These are phyloP conservation scores for Massarina eburnea DNA, from an alignment of 2,329 filamentous ascomycete species.

Conservation along the genomic window DNA sequence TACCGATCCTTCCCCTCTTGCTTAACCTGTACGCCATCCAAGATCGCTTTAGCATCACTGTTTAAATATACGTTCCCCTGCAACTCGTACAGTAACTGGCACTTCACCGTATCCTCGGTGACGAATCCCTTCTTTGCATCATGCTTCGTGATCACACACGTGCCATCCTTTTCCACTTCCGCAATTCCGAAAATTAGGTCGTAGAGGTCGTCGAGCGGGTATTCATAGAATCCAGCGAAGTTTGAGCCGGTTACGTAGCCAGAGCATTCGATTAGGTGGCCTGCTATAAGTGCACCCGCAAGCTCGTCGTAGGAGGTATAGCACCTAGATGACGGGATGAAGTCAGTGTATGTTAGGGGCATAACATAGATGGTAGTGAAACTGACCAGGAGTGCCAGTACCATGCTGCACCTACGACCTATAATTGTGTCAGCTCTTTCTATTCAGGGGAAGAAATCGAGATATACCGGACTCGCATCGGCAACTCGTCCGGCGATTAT, in stretches of 20 bases:
- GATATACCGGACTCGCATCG: slow-evolving; percentile 36
- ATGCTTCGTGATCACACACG: slow-evolving; percentile 54
- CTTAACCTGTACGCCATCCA: slow-evolving; percentile 39
- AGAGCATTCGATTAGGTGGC: slow-evolving; percentile 49
- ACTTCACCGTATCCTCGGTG: slow-evolving; percentile 37
- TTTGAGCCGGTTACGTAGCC: slow-evolving; percentile 58
- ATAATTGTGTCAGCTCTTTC: background rate
- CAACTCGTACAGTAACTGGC: slow-evolving; percentile 51
- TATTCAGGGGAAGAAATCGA: background rate
- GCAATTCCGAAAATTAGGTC: slow-evolving; percentile 54
- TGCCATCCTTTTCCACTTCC: slow-evolving; percentile 51
- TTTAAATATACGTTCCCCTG: slow-evolving; percentile 51
- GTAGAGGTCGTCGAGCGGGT: slow-evolving; percentile 45
- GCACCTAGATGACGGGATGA: too few relatives aligned
- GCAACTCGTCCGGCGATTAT: slow-evolving; percentile 38
- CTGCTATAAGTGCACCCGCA: slow-evolving; percentile 48
- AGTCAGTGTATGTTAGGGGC: too few relatives aligned
- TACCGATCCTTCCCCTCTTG: slow-evolving; percentile 38
- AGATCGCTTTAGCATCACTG: slow-evolving; percentile 47
- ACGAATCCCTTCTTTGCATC: slow-evolving; percentile 43
- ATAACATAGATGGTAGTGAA: too few relatives aligned
- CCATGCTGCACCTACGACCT: slow-evolving; percentile 58
- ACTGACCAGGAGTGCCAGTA: slow-evolving; percentile 60
- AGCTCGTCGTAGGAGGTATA: slow-evolving; percentile 52
- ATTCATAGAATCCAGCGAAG: slow-evolving; percentile 55